A percentile compares a stretch with the other conserved stretches of the same genome.
phyloP scores from a whole-genome alignment of 768 basidiomycete species.

The Gelatoporia subvermispora region DNA sequence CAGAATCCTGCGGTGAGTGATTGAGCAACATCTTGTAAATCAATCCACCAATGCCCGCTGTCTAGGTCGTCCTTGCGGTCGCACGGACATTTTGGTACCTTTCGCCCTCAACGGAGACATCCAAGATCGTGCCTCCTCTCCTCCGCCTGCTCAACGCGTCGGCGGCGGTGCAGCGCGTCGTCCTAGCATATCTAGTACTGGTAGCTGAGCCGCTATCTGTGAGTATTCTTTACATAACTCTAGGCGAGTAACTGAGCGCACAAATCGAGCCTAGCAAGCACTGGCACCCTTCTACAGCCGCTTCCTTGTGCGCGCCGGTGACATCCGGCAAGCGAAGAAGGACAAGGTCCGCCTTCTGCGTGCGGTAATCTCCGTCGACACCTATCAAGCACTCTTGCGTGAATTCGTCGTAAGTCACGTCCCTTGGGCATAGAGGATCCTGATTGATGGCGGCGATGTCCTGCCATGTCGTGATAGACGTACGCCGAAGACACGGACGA shows the following conservation, averaged over 20 bases:
- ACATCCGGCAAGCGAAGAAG: slow-evolving; percentile 61
- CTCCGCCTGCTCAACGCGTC: slow-evolving; percentile 66
- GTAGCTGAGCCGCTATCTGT: slow-evolving; percentile 68
- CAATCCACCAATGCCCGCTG: not conserved
- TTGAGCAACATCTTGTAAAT: not conserved
- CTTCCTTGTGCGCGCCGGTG: slow-evolving; percentile 68
- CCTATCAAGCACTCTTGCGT: slow-evolving; percentile 63
- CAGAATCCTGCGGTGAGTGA: slow-evolving; percentile 80
- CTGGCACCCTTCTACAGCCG: slow-evolving; percentile 58
- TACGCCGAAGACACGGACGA: slow-evolving; percentile 80
- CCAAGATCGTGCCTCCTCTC: slow-evolving; percentile 64
- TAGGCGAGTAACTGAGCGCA: too few species aligned
- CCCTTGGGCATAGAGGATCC: not conserved
- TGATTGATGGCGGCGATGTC: not conserved
- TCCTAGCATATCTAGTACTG: slow-evolving; percentile 63
- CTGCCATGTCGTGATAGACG: slow-evolving; percentile 43
- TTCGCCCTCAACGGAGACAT: slow-evolving; percentile 49
- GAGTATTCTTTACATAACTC: slow-evolving; percentile 26
- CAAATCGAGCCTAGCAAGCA: slow-evolving; percentile 40
- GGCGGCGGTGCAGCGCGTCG: slow-evolving; percentile 70
- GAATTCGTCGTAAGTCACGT: slow-evolving; percentile 71
- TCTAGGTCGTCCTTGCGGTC: slow-evolving; percentile 76
- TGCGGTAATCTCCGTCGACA: slow-evolving; percentile 60
- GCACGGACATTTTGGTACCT: slow-evolving; percentile 72
- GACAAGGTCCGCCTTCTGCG: slow-evolving; percentile 74